phyloP scores from a whole-genome alignment of 441 rosid species.

The Erysimum pusillum region DNA sequence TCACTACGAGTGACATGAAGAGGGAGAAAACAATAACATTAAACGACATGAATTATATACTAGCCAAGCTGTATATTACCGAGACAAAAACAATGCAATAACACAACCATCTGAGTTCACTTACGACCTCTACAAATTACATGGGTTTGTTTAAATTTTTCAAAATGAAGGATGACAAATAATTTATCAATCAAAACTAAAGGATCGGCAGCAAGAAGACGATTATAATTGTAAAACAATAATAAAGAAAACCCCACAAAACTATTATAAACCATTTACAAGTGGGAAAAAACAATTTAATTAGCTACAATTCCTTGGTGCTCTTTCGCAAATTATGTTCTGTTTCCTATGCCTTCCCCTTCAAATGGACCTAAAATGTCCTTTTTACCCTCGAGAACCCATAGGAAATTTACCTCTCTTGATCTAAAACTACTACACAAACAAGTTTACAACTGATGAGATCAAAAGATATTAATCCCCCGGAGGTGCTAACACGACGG shows the following conservation, averaged over 20 bases:
- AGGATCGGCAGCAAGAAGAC: too few species aligned
- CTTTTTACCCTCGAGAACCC: slow-evolving; percentile 23
- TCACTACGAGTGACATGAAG: too few species aligned
- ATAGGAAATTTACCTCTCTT: slow-evolving; percentile 21
- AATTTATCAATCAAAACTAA: too few species aligned
- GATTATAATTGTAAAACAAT: not conserved
- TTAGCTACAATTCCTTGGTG: slow-evolving; percentile 18
- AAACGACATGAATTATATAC: too few species aligned
- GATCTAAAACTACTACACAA: slow-evolving; percentile 42
- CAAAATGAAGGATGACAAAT: too few species aligned
- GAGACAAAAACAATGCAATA: too few species aligned
- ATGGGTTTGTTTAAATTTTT: too few species aligned
- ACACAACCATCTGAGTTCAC: too few species aligned
- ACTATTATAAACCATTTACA: slow-evolving; percentile 15
- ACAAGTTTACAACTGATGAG: slow-evolving; percentile 32
- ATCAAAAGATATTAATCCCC: slow-evolving; percentile 4
- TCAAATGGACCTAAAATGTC: slow-evolving; percentile 19
- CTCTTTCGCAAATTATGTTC: too few species aligned
- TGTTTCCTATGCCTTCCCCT: slow-evolving; percentile 17
- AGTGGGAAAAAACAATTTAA: slow-evolving; percentile 9
- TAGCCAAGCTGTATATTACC: too few species aligned
- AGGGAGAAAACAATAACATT: too few species aligned
- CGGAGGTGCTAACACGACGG: slow-evolving; percentile 38
- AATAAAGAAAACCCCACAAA: not conserved
- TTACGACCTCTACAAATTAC: too few species aligned